A percentile compares a stretch with the other conserved stretches of the same genome.
Evolutionary conservation across 371 early-diverging fungal species (phyloP).

Genomic region (Saksenaea vasiformis): DNA sequence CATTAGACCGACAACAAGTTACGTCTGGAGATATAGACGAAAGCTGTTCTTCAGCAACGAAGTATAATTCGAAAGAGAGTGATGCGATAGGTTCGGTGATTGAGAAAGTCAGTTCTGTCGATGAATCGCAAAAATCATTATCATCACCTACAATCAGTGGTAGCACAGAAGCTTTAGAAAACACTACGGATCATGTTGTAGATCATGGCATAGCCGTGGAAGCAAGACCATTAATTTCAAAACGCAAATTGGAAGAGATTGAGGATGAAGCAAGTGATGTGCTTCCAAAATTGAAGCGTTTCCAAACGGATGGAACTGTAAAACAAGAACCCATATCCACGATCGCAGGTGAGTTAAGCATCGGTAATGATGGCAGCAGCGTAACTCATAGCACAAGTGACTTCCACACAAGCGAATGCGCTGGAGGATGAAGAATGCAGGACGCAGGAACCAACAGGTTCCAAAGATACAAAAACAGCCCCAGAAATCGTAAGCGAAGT

Average conservation of each 20-base stretch:
- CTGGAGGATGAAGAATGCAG: no score
- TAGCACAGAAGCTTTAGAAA: background rate
- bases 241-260: constrained; percentile 9
- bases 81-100: constrained; percentile 9
- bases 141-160: background rate
- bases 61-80: background rate
- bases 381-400: no score
- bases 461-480: no score
- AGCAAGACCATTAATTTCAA: background rate
- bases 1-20: background rate
- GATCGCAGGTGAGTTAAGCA: no score
- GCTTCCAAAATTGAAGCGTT: background rate
- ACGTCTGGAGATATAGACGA: background rate
- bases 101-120: background rate
- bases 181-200: background rate
- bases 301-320: background rate
- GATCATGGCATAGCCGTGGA: background rate
- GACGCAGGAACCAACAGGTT: no score
- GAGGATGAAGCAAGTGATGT: background rate
- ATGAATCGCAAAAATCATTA: background rate
- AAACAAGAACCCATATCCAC: background rate
- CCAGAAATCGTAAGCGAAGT: background rate
- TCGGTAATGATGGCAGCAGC: no score
- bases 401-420: no score
- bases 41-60: background rate